Evolutionary conservation across 2,329 filamentous ascomycete genomes (phyloP).

Genomic region (Hymenoscyphus albidus): DNA sequence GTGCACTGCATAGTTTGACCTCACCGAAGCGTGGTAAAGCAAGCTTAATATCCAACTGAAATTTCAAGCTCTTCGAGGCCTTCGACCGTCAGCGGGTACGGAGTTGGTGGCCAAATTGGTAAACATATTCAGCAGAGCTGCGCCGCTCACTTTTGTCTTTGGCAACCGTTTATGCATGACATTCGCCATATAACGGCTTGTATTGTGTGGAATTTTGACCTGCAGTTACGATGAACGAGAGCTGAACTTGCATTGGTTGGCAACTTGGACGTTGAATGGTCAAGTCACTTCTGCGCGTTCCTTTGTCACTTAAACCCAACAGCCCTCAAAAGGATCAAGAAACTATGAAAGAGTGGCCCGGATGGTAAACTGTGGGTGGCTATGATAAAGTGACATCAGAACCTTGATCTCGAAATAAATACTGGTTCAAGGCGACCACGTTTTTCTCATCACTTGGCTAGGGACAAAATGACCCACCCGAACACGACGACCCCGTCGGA

Average conservation of each 20-base stretch:
- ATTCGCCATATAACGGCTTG: neutral
- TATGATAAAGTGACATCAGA: neutral
- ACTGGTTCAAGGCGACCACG: neutral
- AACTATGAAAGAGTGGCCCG: neutral
- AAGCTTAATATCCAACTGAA: neutral
- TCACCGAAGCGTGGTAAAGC: neutral
- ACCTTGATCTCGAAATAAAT: neutral
- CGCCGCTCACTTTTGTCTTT: neutral
- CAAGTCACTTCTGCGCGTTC: neutral
- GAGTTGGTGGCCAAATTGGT: no score
- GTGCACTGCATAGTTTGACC: neutral
- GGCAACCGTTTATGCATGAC: neutral
- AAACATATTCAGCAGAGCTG: neutral
- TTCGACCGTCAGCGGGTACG: neutral
- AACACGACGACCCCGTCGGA: neutral
- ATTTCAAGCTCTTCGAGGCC: neutral
- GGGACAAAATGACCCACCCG: neutral
- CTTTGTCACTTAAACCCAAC: neutral
- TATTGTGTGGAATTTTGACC: neutral
- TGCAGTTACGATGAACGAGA: neutral
- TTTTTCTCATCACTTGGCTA: neutral
- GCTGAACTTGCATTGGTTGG: slow-evolving; percentile 1
- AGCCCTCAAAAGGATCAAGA: neutral
- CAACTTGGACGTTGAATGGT: neutral
- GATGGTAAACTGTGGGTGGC: neutral